Evolutionary conservation across 73 alveolate species (phyloP).

Genomic region (Stentor coeruleus): DNA sequence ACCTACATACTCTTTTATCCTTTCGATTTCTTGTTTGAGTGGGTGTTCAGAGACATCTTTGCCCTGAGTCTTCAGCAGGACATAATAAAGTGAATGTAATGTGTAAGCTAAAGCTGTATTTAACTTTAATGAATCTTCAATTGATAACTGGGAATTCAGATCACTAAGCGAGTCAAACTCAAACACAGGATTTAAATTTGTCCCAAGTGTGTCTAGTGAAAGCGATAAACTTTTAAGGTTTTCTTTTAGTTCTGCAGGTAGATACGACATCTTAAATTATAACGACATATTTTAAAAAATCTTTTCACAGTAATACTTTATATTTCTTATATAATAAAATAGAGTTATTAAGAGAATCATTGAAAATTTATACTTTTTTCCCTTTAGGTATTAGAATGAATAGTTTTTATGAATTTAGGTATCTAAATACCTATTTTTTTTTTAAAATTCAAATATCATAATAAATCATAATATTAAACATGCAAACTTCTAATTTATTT

Average conservation of each 20-base stretch:
- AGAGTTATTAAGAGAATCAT: too few species aligned
- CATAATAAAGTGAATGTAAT: background rate
- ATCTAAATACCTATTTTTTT: too few species aligned
- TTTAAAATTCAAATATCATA: too few species aligned
- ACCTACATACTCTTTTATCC: slow-evolving; percentile 5
- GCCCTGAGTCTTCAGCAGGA: slow-evolving; percentile 24
- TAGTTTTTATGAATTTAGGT: too few species aligned
- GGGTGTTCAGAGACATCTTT: slow-evolving; percentile 13
- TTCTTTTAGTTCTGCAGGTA: slow-evolving; percentile 14
- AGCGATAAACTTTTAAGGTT: background rate
- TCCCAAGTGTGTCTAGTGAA: background rate
- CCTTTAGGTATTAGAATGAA: too few species aligned
- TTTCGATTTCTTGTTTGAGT: slow-evolving; percentile 19
- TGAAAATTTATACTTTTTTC: too few species aligned
- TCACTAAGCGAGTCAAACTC: slow-evolving; percentile 1
- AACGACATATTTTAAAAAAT: too few species aligned
- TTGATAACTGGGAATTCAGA: slow-evolving; percentile 6
- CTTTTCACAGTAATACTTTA: too few species aligned
- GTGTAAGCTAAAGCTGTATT: slow-evolving; percentile 20
- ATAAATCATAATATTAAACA: too few species aligned
- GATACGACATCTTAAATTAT: slow-evolving; percentile 4
- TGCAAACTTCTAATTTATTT: too few species aligned
- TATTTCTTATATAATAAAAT: too few species aligned
- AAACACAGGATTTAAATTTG: background rate
- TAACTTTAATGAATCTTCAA: slow-evolving; percentile 10